Conservation (phyloP, 768 basidiomycete genomes). For the Boletus sensibilis region DNA sequence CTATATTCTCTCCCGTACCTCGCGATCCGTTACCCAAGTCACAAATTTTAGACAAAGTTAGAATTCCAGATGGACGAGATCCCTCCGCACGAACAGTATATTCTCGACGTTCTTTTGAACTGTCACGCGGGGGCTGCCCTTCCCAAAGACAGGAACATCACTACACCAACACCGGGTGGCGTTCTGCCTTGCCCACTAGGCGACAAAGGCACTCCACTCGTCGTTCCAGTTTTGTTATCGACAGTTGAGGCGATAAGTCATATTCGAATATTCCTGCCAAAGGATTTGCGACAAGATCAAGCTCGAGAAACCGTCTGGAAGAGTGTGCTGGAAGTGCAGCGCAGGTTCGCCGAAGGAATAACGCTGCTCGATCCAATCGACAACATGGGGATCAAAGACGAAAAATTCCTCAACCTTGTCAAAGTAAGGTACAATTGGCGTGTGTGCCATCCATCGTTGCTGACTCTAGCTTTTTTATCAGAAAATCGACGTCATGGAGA, state of each 20-base stretch:
- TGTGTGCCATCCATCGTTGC: background rate
- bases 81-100: conserved; percentile 85
- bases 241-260: conserved; percentile 86
- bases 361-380: conserved; percentile 85
- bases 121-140: conserved; percentile 62
- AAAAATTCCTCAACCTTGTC: conserved; percentile 84
- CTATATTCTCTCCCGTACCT: background rate
- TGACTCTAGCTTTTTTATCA: conserved; percentile 29
- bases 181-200: conserved; percentile 72
- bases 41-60: conserved; percentile 52
- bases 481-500: conserved; percentile 92
- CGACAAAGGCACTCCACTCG: conserved; percentile 77
- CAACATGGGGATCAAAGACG: conserved; percentile 95
- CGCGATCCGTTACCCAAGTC: background rate
- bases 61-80: conserved; percentile 66
- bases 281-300: conserved; percentile 76
- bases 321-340: conserved; percentile 86
- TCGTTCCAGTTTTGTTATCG: conserved; percentile 85
- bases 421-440: conserved; percentile 48
- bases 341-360: conserved; percentile 86
- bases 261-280: conserved; percentile 84
- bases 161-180: conserved; percentile 61
- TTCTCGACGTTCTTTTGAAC: conserved; percentile 88
- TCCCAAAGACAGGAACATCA: conserved; percentile 55
- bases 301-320: conserved; percentile 87